Percentiles rank a stretch among this genome's conserved stretches.
Conservation (phyloP, 1,284 basidiomycete species). For the Tylopilus orsonianus region DNA sequence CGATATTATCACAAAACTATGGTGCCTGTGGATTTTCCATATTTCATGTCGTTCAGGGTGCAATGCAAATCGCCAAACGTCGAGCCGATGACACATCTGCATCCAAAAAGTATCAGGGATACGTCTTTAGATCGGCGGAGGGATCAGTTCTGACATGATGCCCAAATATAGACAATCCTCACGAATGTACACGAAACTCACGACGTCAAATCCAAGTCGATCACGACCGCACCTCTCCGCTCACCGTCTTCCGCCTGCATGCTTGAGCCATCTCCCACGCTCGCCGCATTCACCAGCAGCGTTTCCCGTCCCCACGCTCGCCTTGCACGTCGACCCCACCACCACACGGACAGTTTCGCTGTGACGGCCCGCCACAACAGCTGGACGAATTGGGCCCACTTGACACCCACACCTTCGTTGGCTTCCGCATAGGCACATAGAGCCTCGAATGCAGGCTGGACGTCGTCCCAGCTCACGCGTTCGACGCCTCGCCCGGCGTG, state of each 20-base stretch:
- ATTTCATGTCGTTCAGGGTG: no score
- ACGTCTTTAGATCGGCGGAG: no score
- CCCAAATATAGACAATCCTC: not conserved
- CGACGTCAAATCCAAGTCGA: constrained; percentile 13
- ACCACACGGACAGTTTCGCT: constrained; percentile 11
- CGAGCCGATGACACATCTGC: no score
- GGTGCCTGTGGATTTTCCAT: no score
- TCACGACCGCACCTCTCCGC: constrained; percentile 13
- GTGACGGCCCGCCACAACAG: constrained; percentile 16
- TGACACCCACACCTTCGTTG: not conserved
- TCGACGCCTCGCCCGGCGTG: constrained; percentile 7
- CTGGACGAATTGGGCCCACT: constrained; percentile 10
- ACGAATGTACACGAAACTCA: constrained; percentile 2
- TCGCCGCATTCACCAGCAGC: constrained; percentile 16
- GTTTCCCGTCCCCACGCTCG: constrained; percentile 16
- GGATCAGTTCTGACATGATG: no score
- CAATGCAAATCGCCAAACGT: no score
- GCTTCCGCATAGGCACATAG: constrained; percentile 7
- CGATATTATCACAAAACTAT: no score
- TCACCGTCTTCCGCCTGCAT: not conserved
- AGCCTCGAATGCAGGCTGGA: constrained; percentile 14
- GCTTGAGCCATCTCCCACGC: constrained; percentile 3
- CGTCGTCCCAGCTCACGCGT: constrained; percentile 14
- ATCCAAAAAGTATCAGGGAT: no score
- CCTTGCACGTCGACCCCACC: constrained; percentile 13